phyloP scores from a whole-genome alignment of 176 grass and related monocot species.

The Puccinellia tenuiflora region DNA sequence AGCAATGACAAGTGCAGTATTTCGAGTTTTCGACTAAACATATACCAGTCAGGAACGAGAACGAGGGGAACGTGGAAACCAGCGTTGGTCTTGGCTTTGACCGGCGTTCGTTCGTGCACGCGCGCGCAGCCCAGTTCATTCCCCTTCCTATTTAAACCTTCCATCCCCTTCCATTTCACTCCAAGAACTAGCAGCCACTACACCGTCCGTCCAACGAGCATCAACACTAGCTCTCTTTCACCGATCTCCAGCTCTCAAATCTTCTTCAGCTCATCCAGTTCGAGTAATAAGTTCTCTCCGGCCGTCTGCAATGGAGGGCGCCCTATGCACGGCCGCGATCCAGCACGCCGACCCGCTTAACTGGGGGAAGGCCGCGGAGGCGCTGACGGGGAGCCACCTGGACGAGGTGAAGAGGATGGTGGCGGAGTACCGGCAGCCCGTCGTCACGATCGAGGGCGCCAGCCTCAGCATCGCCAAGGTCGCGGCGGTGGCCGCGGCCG shows the following conservation, averaged over 20 bases:
- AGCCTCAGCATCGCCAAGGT: conserved; percentile 46
- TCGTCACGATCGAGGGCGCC: conserved; percentile 50
- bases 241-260: neutral
- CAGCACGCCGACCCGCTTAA: conserved; percentile 44
- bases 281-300: neutral
- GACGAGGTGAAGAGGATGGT: conserved; percentile 65
- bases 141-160: neutral
- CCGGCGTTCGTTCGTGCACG: neutral
- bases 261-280: neutral
- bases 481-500: conserved; percentile 21
- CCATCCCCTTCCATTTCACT: neutral
- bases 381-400: conserved; percentile 41
- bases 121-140: neutral
- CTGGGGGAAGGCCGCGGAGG: conserved; percentile 48
- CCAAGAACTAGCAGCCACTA: neutral
- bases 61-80: neutral
- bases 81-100: neutral
- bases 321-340: neutral
- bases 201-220: neutral
- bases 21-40: too few relatives aligned
- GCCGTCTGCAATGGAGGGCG: neutral
- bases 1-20: neutral
- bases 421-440: conserved; percentile 30
- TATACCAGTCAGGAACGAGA: too few relatives aligned
- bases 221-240: neutral